Conservation (phyloP, 2,329 filamentous ascomycete species). For the Samsoniella hepiali region DNA sequence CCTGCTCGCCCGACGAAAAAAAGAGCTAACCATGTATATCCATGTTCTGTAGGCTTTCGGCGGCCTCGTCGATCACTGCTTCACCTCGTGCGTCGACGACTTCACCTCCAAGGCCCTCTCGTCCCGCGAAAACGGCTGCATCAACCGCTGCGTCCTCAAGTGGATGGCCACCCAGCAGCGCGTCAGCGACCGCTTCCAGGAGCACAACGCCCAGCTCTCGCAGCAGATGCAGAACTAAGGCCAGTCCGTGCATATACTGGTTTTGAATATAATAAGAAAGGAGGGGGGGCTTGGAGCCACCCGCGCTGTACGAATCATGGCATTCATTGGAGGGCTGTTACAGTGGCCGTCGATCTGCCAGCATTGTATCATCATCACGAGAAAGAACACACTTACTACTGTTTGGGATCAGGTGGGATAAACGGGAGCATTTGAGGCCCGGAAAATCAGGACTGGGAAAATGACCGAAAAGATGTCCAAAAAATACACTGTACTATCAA, state of each 20-base stretch:
- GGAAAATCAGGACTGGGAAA: neutral
- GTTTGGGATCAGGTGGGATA: neutral
- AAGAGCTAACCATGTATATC: neutral
- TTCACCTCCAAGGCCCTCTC: slow-evolving; percentile 96
- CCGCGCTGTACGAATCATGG: neutral
- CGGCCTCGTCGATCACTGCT: slow-evolving; percentile 73
- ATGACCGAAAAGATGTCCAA: neutral
- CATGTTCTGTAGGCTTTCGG: slow-evolving; percentile 34
- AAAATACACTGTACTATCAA: slow-evolving; percentile 11
- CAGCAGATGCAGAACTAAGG: slow-evolving; percentile 49
- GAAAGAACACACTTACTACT: neutral
- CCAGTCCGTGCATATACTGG: no score
- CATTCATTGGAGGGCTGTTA: neutral
- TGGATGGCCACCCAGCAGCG: slow-evolving; percentile 89
- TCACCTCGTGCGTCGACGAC: slow-evolving; percentile 95
- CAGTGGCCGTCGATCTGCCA: neutral
- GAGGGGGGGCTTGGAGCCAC: neutral
- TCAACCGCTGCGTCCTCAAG: slow-evolving; percentile 94
- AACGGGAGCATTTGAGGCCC: neutral
- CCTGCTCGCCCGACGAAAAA: neutral
- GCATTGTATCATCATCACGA: neutral
- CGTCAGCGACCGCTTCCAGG: slow-evolving; percentile 83
- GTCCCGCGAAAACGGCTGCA: slow-evolving; percentile 83
- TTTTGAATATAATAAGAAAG: slow-evolving; percentile 15
- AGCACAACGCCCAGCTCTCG: slow-evolving; percentile 61